These are phyloP conservation scores for Firmiana major DNA, from an alignment of 345 rosid genomes.

Conservation along the genomic window DNA sequence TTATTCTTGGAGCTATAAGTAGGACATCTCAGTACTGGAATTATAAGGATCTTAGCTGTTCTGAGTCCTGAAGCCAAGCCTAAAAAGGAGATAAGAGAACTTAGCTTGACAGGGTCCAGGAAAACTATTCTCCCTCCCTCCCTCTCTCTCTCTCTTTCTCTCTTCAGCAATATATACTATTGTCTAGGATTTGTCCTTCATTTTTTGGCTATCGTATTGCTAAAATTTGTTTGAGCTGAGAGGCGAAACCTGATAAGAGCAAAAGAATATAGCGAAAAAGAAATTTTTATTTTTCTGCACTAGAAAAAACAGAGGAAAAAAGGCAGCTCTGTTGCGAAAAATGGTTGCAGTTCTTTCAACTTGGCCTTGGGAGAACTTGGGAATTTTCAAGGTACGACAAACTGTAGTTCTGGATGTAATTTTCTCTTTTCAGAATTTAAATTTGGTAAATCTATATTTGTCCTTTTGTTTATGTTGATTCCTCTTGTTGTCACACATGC, in stretches of 20 bases:
- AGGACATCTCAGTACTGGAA: background rate
- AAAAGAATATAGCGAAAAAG: background rate
- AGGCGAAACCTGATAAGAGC: background rate
- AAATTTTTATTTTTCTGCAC: no score
- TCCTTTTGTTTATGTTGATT: background rate
- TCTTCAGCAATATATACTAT: no score
- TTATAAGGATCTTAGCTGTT: background rate
- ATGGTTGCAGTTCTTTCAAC: constrained; percentile 64
- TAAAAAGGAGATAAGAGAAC: background rate
- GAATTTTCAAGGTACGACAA: constrained; percentile 62
- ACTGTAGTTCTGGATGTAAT: no score
- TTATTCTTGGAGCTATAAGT: background rate
- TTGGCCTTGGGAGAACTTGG: constrained; percentile 93
- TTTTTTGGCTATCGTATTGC: background rate
- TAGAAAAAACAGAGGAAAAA: background rate
- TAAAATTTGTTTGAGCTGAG: background rate
- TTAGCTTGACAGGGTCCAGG: background rate
- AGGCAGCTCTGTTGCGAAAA: background rate
- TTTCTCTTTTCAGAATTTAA: no score
- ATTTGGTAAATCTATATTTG: background rate
- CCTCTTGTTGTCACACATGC: background rate
- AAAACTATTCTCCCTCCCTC: background rate
- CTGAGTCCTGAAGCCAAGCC: background rate
- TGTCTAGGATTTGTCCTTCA: background rate
- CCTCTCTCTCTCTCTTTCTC: no score